Evolutionary conservation across 148 eudicot species (phyloP).

Genomic region (Fallopia convolvulus): DNA sequence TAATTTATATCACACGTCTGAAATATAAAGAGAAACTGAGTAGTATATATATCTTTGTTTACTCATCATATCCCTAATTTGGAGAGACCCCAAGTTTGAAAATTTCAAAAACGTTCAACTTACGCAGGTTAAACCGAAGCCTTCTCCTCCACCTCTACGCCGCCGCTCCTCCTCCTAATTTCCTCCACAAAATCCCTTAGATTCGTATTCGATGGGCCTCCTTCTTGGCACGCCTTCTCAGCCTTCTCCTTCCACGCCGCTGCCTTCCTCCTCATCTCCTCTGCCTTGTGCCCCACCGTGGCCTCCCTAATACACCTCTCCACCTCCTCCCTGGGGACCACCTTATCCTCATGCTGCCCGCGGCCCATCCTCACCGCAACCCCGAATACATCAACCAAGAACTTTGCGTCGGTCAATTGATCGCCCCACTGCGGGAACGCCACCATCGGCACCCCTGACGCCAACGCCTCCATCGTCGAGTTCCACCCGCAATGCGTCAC

Average conservation of each 20-base stretch:
- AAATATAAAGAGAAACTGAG: no score
- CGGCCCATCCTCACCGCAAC: constrained; percentile 40
- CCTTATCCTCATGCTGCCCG: constrained; percentile 31
- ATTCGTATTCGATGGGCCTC: constrained; percentile 35
- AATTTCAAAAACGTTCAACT: no score
- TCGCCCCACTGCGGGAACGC: constrained; percentile 50
- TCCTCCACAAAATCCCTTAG: constrained; percentile 22
- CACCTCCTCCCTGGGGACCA: constrained; percentile 41
- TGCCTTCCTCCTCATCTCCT: constrained; percentile 29
- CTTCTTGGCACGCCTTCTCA: constrained; percentile 29
- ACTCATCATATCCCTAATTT: no score
- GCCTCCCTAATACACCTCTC: constrained; percentile 41
- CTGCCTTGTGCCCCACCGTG: constrained; percentile 30
- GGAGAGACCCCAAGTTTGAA: no score
- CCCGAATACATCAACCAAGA: constrained; percentile 40
- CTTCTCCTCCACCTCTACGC: no score
- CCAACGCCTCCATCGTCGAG: constrained; percentile 44
- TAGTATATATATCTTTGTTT: no score
- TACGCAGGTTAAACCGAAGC: no score
- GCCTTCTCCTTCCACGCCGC: constrained; percentile 34
- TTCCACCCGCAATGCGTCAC: constrained; percentile 72
- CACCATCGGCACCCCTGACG: constrained; percentile 47
- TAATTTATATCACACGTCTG: no score
- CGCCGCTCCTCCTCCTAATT: background rate
- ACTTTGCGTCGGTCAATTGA: constrained; percentile 47